phyloP scores from a whole-genome alignment of 495 filamentous ascomycete species.

The Chaetomium fimeti region DNA sequence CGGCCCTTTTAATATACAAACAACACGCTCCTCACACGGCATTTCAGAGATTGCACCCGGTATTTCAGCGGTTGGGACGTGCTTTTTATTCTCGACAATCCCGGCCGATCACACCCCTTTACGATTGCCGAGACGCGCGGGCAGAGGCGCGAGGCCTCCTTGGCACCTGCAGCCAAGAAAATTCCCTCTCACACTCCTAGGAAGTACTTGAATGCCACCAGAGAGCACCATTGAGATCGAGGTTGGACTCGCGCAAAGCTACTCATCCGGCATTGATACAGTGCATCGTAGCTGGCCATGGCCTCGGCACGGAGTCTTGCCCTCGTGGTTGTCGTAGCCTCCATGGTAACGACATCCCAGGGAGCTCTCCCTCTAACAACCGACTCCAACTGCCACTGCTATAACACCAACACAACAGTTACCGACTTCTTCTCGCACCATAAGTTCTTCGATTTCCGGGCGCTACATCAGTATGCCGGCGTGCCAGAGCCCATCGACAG shows the following conservation, averaged over 20 bases:
- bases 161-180: conserved; percentile 6
- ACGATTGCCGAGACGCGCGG: not conserved
- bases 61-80: not conserved
- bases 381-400: conserved; percentile 49
- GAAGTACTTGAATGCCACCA: not conserved
- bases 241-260: not conserved
- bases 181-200: not conserved
- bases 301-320: conserved; percentile 9
- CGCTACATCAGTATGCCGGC: conserved; percentile 40
- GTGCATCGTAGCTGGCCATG: not conserved
- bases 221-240: not conserved
- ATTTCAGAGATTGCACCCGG: not conserved
- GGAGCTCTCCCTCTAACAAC: conserved; percentile 42
- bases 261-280: not conserved
- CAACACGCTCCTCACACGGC: not conserved
- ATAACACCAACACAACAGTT: conserved; percentile 46
- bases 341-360: conserved; percentile 15
- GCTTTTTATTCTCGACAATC: too few relatives aligned
- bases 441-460: conserved; percentile 66
- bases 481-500: conserved; percentile 25
- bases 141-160: not conserved
- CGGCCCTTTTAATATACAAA: not conserved
- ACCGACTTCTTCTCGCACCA: conserved; percentile 62
- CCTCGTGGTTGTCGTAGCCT: conserved; percentile 25
- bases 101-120: not conserved